These are phyloP conservation scores for Candida tibetensis DNA, from an alignment of 805 yeast species.

Conservation along the genomic window DNA sequence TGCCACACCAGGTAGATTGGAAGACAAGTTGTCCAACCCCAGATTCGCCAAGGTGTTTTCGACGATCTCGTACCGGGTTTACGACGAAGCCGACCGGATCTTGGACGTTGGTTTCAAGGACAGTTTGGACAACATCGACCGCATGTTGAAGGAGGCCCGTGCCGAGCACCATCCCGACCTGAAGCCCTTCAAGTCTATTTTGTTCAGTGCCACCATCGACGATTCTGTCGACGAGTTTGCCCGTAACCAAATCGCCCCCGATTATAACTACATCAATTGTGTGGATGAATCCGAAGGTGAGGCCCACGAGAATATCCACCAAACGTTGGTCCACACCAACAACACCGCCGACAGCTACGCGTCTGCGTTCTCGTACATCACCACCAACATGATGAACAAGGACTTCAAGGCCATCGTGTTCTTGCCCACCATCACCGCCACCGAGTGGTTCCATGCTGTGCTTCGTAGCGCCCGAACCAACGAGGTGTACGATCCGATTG, in stretches of 20 bases:
- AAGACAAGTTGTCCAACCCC: slow-evolving; percentile 54
- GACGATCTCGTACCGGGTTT: slow-evolving; percentile 59
- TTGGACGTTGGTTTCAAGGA: slow-evolving; percentile 77
- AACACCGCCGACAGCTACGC: slow-evolving; percentile 56
- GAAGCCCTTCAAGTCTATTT: slow-evolving; percentile 54
- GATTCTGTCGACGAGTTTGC: slow-evolving; percentile 67
- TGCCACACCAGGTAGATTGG: slow-evolving; percentile 87
- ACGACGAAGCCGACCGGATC: slow-evolving; percentile 91
- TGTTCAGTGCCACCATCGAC: slow-evolving; percentile 89
- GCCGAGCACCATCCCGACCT: slow-evolving; percentile 17
- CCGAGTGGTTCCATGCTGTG: slow-evolving; percentile 52
- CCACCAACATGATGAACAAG: slow-evolving; percentile 32
- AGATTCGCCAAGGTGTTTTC: slow-evolving; percentile 46
- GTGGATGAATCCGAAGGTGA: slow-evolving; percentile 72
- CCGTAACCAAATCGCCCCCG: slow-evolving; percentile 47
- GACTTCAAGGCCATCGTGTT: slow-evolving; percentile 79
- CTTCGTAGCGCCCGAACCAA: slow-evolving; percentile 23
- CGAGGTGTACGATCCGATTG: slow-evolving; percentile 17
- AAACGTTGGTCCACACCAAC: slow-evolving; percentile 55
- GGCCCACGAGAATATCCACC: slow-evolving; percentile 71
- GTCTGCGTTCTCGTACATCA: slow-evolving; percentile 53
- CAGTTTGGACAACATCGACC: slow-evolving; percentile 58
- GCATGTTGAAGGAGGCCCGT: slow-evolving; percentile 39
- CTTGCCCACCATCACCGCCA: slow-evolving; percentile 72
- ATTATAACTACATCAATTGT: slow-evolving; percentile 66